Conservation (phyloP, 2,329 filamentous ascomycete genomes). For the Sporothrix brasiliensis region DNA sequence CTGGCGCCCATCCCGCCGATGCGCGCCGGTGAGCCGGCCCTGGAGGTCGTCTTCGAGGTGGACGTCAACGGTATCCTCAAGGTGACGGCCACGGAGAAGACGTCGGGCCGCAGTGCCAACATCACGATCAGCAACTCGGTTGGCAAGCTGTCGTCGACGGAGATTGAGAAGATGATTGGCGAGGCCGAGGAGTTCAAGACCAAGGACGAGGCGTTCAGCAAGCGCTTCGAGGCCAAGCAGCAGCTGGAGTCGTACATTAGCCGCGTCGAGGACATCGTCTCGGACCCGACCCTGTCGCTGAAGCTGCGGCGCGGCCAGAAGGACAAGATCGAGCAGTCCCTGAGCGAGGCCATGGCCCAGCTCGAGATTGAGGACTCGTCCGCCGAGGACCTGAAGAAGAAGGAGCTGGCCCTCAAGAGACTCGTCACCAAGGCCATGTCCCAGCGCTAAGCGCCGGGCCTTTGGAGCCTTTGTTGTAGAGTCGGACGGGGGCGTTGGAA, state of each 20-base stretch:
- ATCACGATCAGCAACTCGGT: slow-evolving; percentile 99
- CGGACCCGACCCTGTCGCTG: slow-evolving; percentile 90
- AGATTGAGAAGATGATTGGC: slow-evolving; percentile 98
- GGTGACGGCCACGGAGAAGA: slow-evolving; percentile 99
- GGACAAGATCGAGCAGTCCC: slow-evolving; percentile 98
- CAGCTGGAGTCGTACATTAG: slow-evolving; percentile 99
- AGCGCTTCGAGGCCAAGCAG: slow-evolving; percentile 98
- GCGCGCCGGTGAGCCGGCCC: slow-evolving; percentile 92
- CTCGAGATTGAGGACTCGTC: slow-evolving; percentile 91
- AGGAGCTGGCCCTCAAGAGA: slow-evolving; percentile 97
- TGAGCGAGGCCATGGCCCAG: slow-evolving; percentile 96
- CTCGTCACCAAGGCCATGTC: slow-evolving; percentile 98
- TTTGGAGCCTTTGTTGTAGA: background rate
- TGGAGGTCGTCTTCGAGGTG: slow-evolving; percentile 98
- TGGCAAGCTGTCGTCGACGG: slow-evolving; percentile 89
- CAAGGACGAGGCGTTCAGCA: slow-evolving; percentile 97
- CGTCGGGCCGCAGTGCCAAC: slow-evolving; percentile 95
- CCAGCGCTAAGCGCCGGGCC: slow-evolving; percentile 64
- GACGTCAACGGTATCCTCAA: slow-evolving; percentile 99
- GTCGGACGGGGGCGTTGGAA: slow-evolving; percentile 39
- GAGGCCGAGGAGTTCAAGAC: slow-evolving; percentile 99
- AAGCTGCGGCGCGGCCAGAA: slow-evolving; percentile 99
- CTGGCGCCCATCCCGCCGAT: slow-evolving; percentile 84
- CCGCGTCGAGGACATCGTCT: slow-evolving; percentile 98
- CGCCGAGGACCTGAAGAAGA: slow-evolving; percentile 98